phyloP scores from a whole-genome alignment of 2,329 filamentous ascomycete species.

The Ascosphaera apis region DNA sequence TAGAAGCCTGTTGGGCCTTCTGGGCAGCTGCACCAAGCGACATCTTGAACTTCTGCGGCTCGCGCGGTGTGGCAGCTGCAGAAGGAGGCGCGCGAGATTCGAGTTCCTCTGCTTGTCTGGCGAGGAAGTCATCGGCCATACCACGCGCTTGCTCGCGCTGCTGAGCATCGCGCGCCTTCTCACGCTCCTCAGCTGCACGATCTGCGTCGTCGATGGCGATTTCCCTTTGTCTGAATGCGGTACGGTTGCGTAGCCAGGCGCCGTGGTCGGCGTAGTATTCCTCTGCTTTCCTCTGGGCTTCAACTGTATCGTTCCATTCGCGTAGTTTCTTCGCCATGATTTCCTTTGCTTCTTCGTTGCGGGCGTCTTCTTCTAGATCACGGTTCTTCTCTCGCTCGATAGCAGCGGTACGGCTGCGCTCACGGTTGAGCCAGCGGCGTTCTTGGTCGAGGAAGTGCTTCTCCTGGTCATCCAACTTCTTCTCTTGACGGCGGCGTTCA shows the following conservation, averaged over 20 bases:
- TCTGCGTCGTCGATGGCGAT: constrained; percentile 60
- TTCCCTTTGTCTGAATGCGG: constrained; percentile 49
- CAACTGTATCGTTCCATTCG: constrained; percentile 80
- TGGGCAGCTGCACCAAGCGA: constrained; percentile 77
- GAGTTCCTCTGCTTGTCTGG: constrained; percentile 59
- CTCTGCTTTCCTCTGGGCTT: constrained; percentile 46
- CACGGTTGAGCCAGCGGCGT: constrained; percentile 73
- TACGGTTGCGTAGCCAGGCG: constrained; percentile 64
- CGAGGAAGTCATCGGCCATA: constrained; percentile 78
- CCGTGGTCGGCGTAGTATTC: constrained; percentile 75
- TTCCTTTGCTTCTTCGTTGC: constrained; percentile 38
- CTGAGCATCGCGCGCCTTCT: constrained; percentile 43
- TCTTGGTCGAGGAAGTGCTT: constrained; percentile 68
- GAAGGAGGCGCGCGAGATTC: constrained; percentile 22
- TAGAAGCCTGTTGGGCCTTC: constrained; percentile 34
- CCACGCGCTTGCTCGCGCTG: constrained; percentile 58
- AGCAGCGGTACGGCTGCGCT: constrained; percentile 61
- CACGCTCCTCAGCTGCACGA: constrained; percentile 52
- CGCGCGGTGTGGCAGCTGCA: constrained; percentile 21
- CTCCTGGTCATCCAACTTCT: constrained; percentile 52
- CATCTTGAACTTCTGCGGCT: constrained; percentile 67
- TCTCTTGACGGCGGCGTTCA: constrained; percentile 45
- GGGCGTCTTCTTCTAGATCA: constrained; percentile 50
- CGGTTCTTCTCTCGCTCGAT: constrained; percentile 65
- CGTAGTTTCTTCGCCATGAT: constrained; percentile 48